Percentiles rank a stretch among this genome's conserved stretches.
Conservation (phyloP, 2,329 filamentous ascomycete species). For the Fusarium veterinarium region DNA sequence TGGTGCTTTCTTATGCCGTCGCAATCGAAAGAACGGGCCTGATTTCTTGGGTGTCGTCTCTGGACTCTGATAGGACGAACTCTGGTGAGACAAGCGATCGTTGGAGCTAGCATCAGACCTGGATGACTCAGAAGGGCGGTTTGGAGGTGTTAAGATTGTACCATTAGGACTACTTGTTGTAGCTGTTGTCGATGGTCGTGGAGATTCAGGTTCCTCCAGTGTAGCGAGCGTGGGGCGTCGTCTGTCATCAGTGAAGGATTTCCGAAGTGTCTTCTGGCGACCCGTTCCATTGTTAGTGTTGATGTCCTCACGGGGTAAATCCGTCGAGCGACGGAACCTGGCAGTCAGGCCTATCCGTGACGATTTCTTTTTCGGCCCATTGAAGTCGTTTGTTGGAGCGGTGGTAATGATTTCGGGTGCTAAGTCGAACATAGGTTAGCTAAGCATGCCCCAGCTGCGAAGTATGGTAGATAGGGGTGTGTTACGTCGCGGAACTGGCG, state of each 20-base stretch:
- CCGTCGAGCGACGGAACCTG: conserved; percentile 64
- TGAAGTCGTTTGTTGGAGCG: conserved; percentile 79
- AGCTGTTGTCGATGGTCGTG: conserved; percentile 47
- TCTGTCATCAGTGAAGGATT: conserved; percentile 59
- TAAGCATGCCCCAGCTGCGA: conserved; percentile 8
- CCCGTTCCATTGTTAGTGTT: conserved; percentile 22
- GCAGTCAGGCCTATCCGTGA: conserved; percentile 66
- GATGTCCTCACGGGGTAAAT: conserved; percentile 53
- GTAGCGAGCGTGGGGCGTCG: conserved; percentile 48
- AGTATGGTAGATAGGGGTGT: conserved; percentile 31
- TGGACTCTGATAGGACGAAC: conserved; percentile 68
- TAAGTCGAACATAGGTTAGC: conserved; percentile 48
- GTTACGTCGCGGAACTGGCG: conserved; percentile 69
- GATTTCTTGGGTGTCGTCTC: conserved; percentile 70
- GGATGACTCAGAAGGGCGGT: conserved; percentile 77
- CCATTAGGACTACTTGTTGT: conserved; percentile 44
- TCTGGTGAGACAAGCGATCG: conserved; percentile 69
- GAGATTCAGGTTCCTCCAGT: conserved; percentile 67
- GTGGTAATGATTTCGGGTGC: conserved; percentile 88
- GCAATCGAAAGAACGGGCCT: conserved; percentile 83
- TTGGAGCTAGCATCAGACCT: conserved; percentile 86
- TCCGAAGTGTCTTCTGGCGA: conserved; percentile 43
- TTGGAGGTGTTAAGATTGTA: conserved; percentile 61
- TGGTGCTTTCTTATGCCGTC: conserved; percentile 79
- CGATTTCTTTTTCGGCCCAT: conserved; percentile 64